A percentile compares a stretch with the other conserved stretches of the same genome.
Conservation (phyloP, 768 basidiomycete species). For the Leccinum incarnatum region DNA sequence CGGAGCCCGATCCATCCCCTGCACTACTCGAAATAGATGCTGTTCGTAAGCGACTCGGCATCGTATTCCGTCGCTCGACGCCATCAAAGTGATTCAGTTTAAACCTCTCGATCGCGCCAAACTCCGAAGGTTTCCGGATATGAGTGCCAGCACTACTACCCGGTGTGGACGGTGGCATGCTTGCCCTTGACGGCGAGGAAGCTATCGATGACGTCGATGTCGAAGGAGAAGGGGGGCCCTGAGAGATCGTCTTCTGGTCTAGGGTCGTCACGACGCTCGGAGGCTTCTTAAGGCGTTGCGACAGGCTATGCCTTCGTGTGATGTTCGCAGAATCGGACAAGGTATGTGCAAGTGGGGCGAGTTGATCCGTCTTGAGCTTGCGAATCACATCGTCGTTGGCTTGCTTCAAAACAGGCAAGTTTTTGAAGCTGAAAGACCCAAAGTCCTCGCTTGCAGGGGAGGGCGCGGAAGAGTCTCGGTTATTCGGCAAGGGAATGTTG, state of each 20-base stretch:
- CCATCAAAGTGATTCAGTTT: conserved; percentile 79
- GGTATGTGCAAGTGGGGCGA: conserved; percentile 72
- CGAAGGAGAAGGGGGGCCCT: conserved; percentile 88
- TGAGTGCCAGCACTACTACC: conserved; percentile 57
- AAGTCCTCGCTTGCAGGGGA: conserved; percentile 84
- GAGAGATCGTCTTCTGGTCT: conserved; percentile 58
- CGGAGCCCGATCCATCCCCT: conserved; percentile 77
- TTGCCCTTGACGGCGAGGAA: conserved; percentile 81
- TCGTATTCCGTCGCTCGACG: conserved; percentile 73
- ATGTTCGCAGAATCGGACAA: conserved; percentile 59
- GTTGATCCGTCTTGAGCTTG: conserved; percentile 90
- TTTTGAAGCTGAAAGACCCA: conserved; percentile 98
- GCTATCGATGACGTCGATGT: conserved; percentile 90
- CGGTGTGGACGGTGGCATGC: conserved; percentile 68
- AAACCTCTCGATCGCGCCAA: conserved; percentile 83
- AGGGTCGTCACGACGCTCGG: conserved; percentile 71
- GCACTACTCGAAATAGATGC: conserved; percentile 82
- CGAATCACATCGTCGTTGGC: conserved; percentile 98
- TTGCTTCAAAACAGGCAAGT: conserved; percentile 92
- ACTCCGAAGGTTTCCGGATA: conserved; percentile 85
- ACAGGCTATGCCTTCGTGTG: conserved; percentile 75
- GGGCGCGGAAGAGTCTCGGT: conserved; percentile 37
- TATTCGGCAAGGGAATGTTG: conserved; percentile 33
- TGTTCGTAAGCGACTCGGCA: conserved; percentile 85
- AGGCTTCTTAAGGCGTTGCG: conserved; percentile 75